Evolutionary conservation across 768 basidiomycete species (phyloP).

Genomic region (Plicaturopsis crispa): DNA sequence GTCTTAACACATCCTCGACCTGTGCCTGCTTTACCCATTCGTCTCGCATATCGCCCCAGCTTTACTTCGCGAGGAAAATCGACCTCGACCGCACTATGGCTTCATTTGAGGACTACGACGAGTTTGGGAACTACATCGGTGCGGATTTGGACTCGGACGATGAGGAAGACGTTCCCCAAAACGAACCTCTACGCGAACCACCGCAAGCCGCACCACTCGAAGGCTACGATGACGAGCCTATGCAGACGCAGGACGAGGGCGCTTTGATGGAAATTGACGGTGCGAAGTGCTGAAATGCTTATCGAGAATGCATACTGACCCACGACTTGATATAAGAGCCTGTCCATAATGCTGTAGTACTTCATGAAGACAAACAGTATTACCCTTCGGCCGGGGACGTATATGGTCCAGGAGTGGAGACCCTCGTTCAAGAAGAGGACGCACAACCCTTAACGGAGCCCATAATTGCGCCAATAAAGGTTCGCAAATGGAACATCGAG

Average conservation of each 20-base stretch:
- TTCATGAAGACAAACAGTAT: slow-evolving; percentile 98
- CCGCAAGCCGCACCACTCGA: slow-evolving; percentile 55
- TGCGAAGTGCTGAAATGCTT: slow-evolving; percentile 24
- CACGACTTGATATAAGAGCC: too few species aligned
- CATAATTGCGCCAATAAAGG: slow-evolving; percentile 91
- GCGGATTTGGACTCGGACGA: slow-evolving; percentile 91
- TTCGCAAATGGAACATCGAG: slow-evolving; percentile 89
- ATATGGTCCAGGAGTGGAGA: slow-evolving; percentile 92
- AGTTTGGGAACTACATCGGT: slow-evolving; percentile 98
- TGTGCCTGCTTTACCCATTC: too few species aligned
- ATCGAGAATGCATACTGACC: too few species aligned
- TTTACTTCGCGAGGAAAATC: not conserved
- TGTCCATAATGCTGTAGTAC: slow-evolving; percentile 70
- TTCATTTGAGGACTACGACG: slow-evolving; percentile 74
- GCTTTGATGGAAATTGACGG: slow-evolving; percentile 86
- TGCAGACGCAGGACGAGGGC: slow-evolving; percentile 43
- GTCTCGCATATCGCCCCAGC: slow-evolving; percentile 3
- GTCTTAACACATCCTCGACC: too few species aligned
- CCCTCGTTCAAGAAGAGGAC: slow-evolving; percentile 97
- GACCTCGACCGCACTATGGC: slow-evolving; percentile 29
- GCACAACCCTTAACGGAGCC: slow-evolving; percentile 92
- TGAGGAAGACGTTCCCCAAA: slow-evolving; percentile 51
- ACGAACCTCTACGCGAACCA: slow-evolving; percentile 33
- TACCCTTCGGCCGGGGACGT: slow-evolving; percentile 90
- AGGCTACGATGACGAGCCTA: slow-evolving; percentile 69